Evolutionary conservation across 2,329 filamentous ascomycete species (phyloP).

Genomic region (Akanthomyces muscarius): DNA sequence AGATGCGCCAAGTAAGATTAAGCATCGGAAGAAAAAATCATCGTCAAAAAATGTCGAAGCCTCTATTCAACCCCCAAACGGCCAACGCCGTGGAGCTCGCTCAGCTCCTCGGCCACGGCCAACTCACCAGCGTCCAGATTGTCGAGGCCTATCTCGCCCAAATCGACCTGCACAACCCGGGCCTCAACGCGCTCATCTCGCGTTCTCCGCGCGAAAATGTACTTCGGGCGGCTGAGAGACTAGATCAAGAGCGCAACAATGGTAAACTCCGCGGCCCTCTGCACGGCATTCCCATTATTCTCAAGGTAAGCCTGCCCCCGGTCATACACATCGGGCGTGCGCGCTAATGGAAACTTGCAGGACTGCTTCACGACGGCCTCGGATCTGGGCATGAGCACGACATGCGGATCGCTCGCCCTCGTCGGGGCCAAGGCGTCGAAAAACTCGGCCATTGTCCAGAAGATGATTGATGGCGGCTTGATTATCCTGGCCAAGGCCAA

Average conservation of each 20-base stretch:
- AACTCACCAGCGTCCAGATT: slow-evolving; percentile 15
- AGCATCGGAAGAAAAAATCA: background rate
- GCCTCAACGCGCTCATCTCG: slow-evolving; percentile 19
- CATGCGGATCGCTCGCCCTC: slow-evolving; percentile 21
- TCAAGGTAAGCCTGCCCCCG: slow-evolving; percentile 22
- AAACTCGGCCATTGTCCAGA: slow-evolving; percentile 20
- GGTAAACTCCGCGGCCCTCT: slow-evolving; percentile 22
- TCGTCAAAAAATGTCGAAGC: background rate
- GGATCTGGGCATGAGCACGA: slow-evolving; percentile 23
- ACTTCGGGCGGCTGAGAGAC: slow-evolving; percentile 16
- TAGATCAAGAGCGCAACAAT: slow-evolving; percentile 23
- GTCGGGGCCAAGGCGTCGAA: slow-evolving; percentile 14
- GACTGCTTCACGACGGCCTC: slow-evolving; percentile 20
- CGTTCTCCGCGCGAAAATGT: slow-evolving; percentile 14
- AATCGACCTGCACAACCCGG: slow-evolving; percentile 18
- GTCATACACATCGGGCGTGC: too few species aligned
- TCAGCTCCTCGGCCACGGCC: background rate
- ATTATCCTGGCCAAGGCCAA: slow-evolving; percentile 24
- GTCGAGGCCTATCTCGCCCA: slow-evolving; percentile 16
- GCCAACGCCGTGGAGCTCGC: slow-evolving; percentile 14
- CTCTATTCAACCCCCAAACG: background rate
- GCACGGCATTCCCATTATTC: slow-evolving; percentile 25
- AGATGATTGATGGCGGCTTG: slow-evolving; percentile 21
- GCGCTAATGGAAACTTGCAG: slow-evolving; percentile 2
- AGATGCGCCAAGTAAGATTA: too few species aligned